phyloP scores from a whole-genome alignment of 78 protist genomes.

The Dictyostelium firmibasis region DNA sequence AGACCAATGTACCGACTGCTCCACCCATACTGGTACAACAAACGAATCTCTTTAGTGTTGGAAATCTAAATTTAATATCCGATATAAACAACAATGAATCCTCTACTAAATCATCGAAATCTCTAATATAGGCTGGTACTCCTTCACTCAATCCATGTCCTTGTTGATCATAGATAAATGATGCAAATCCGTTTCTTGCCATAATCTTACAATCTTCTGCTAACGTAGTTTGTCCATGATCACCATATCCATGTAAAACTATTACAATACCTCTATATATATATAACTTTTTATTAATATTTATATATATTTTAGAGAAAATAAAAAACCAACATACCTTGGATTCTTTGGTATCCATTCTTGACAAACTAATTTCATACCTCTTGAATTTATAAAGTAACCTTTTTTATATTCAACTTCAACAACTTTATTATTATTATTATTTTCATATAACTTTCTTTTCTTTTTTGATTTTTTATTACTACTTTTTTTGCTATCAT shows the following conservation, averaged over 20 bases:
- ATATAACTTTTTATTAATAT: neutral
- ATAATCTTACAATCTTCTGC: conserved; percentile 7
- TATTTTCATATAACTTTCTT: neutral
- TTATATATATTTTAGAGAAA: neutral
- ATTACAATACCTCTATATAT: conserved; percentile 13
- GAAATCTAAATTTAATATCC: conserved; percentile 18
- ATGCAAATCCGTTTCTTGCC: conserved; percentile 20
- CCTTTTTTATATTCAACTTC: conserved; percentile 29
- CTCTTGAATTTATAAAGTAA: conserved; percentile 39
- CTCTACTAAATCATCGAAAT: conserved; percentile 57
- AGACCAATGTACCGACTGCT: conserved; percentile 29
- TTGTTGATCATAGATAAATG: conserved; percentile 62
- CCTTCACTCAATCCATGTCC: conserved; percentile 72
- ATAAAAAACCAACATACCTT: neutral
- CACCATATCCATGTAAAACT: conserved; percentile 68
- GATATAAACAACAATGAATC: conserved; percentile 46
- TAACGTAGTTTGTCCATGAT: conserved; percentile 32
- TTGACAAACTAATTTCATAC: conserved; percentile 59
- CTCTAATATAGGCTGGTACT: neutral
- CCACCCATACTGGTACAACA: conserved; percentile 55
- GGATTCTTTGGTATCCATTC: conserved; percentile 61
- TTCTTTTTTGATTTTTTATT: neutral
- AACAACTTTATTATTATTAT: neutral
- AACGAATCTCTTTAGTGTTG: conserved; percentile 38
- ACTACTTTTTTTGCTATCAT: neutral